Conservation (phyloP, 2,329 filamentous ascomycete genomes). For the Chaetomium sp. region DNA sequence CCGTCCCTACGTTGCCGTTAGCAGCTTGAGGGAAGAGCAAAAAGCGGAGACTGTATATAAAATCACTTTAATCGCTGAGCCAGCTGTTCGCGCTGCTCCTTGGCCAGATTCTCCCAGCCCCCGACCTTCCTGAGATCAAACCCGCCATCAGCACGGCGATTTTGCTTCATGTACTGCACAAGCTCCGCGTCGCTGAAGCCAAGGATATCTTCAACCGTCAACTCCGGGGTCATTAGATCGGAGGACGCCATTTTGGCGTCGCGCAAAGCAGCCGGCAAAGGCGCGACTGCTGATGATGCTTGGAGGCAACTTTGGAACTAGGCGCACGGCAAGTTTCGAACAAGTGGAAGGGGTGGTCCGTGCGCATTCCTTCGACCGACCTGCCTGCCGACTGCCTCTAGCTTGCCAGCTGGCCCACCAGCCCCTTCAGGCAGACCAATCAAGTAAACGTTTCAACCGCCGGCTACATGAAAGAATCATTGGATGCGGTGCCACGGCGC, state of each 20-base stretch:
- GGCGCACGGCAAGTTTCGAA: background rate
- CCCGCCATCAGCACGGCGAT: background rate
- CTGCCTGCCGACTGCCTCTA: background rate
- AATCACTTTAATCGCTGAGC: slow-evolving; percentile 1
- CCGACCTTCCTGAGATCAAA: background rate
- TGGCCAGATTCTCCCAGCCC: background rate
- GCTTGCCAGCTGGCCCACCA: background rate
- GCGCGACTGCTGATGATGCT: background rate
- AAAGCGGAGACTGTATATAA: background rate
- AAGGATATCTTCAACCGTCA: background rate
- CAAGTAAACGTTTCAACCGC: background rate
- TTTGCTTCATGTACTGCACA: slow-evolving; percentile 2
- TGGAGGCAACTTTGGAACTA: background rate
- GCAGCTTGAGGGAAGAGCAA: background rate
- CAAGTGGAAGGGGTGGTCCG: background rate
- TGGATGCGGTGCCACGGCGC: background rate
- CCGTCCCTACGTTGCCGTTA: background rate
- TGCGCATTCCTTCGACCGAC: background rate
- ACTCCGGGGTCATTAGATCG: background rate
- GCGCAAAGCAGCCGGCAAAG: background rate
- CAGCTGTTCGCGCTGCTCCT: slow-evolving; percentile 1
- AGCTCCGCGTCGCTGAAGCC: background rate
- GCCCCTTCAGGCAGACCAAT: background rate
- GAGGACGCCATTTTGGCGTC: background rate
- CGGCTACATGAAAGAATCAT: background rate